Base-by-base conservation (phyloP, 306 rosid genomes). In the Prosopis cineraria region DNA sequence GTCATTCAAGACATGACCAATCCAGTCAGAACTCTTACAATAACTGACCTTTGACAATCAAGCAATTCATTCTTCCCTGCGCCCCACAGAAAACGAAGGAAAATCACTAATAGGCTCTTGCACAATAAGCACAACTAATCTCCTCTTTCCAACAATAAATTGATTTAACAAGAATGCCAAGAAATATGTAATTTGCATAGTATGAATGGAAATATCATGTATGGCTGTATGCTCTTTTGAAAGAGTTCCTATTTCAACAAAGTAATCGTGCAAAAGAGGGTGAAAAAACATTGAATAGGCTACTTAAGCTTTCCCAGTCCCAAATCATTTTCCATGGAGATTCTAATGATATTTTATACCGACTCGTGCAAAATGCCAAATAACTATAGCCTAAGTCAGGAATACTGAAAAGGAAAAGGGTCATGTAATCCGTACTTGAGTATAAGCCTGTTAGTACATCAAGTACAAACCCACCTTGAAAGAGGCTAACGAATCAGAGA, bases 241-340 rank as follows among this genome's bases (percentile, higher is more conserved):
- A 20, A 43, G 6, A 33, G 30, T 73, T 50, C 55, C 41, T 19
- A 36, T 5, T 68, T 70, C 6, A 56, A 77, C 30, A 65, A 77
- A 43, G 73, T 70, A 45, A 76, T 76, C 39, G 29, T 25, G 22
- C 37, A 4, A 75, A 75, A 70, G 43, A 70, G 37, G 40, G 10
- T 14, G 52, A 64, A 12, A 25, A 58, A 45, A 72, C 48, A 69
- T 53, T 16, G 27, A 75, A 66, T 16, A 60, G 45, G 60, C 10
- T 31, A 73, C 16, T 34, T 52, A 41, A 60, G 71, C 70, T 62
- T 81, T 77, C 77, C 82, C 82, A 63, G 40, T 66, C 50, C 82
- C 85, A 77, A 77, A 73, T 29, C 27, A 58, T 14, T 39, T 76
- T 44, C 68, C 73, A 59, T 76, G 79, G 72, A 71, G 68, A 84